Conservation (phyloP, 2,329 filamentous ascomycete species). For the Fusarium cyanostomum region DNA sequence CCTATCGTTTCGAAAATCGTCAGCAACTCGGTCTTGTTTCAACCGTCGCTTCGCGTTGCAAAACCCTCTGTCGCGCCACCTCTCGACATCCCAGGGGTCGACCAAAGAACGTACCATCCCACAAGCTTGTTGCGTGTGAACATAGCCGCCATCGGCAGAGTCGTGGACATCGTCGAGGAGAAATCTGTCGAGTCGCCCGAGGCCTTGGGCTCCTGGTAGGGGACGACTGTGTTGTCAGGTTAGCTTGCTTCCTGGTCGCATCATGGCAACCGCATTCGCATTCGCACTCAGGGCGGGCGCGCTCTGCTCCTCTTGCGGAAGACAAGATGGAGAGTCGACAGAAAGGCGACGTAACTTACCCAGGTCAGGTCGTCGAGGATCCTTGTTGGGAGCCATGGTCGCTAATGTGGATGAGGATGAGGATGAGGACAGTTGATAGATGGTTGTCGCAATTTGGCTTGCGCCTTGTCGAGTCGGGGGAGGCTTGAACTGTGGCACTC, state of each 20-base stretch:
- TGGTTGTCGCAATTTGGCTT: conserved; percentile 36
- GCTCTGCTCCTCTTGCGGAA: not conserved
- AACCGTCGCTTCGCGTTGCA: not conserved
- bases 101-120: conserved; percentile 62
- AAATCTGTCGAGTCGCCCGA: conserved; percentile 74
- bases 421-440: conserved; percentile 16
- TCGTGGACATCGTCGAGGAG: conserved; percentile 75
- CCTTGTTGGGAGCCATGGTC: conserved; percentile 55
- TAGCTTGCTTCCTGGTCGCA: conserved; percentile 11
- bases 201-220: conserved; percentile 80
- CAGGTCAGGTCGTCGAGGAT: conserved; percentile 56
- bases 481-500: conserved; percentile 25
- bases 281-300: not conserved
- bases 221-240: conserved; percentile 72
- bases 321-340: not conserved
- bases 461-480: conserved; percentile 28
- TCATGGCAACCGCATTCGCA: conserved; percentile 4
- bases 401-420: conserved; percentile 20
- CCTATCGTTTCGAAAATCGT: conserved; percentile 53
- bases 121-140: conserved; percentile 85
- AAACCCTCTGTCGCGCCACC: not conserved
- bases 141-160: conserved; percentile 87
- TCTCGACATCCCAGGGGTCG: not conserved
- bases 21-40: conserved; percentile 8
- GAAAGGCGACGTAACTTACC: conserved; percentile 44